Base-by-base conservation (phyloP, 805 yeast species). In the Zygosaccharomyces lentus region DNA sequence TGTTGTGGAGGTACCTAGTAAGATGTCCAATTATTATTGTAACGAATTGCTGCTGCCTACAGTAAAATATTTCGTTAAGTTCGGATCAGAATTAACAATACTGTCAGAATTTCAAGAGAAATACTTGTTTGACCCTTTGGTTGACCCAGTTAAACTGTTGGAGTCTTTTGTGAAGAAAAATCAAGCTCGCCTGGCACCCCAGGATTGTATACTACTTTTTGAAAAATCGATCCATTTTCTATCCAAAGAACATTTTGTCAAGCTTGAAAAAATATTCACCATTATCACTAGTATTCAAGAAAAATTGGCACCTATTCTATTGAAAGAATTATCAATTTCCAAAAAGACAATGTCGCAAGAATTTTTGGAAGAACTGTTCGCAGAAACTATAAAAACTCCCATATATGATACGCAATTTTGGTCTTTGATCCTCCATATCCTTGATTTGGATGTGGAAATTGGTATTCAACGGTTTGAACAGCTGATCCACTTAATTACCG, bases 361-460 rank as follows among this genome's bases (percentile, higher is more conserved):
- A 1, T 82, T 84, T 53, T 64, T 82, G 19, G 59, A 69, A 8
- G 41, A 53, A 1, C 37, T 65, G 31, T 61, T 62, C 25, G 19
- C 37, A 1, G 43, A 51, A 7, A 48, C 53, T 2, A 29, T 58
- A 6, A 32, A 46, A 15, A 24, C 35, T 26, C 34, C 49, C 1
- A n/a, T 25, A 9, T 32, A 35, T 9, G 46, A 46, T 19, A 25
- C 34, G 6, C 50, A 69, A 24, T 72, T 73, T 46, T 77, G 80
- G 77, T 52, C 56, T 1, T 62, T 84, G 43, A 59, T 83, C 3
- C 66, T 62, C 1, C 67, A 75, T 29, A 64, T 82, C 3, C 56
- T 82, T 10, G 69, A 69, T 23, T 69, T 82, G 43, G 84, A 82
- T 60, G 69, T 79, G 2, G 84, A 80, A 46, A 66, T 83, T 42